These are phyloP conservation scores for Emmonsiellopsis sp. DNA, from an alignment of 2,329 filamentous ascomycete species.

Conservation along the genomic window DNA sequence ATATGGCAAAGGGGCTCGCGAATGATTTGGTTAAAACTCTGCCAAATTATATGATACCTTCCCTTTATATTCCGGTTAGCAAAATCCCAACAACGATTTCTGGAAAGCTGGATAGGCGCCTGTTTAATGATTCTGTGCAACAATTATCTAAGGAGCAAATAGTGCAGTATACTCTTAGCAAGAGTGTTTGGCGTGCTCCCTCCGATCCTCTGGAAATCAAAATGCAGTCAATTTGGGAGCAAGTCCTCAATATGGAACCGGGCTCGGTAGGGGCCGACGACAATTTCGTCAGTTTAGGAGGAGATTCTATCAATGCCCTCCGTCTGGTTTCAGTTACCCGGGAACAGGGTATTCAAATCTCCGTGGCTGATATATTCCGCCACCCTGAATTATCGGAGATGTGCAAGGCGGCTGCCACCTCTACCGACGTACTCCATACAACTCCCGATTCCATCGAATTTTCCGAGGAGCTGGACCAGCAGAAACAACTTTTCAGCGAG, in stretches of 20 bases:
- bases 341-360: constrained; percentile 29
- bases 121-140: constrained; percentile 32
- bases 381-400: constrained; percentile 35
- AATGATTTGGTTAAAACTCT: constrained; percentile 45
- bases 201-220: constrained; percentile 19
- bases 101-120: constrained; percentile 60
- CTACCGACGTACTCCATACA: background rate
- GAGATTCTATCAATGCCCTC: constrained; percentile 41
- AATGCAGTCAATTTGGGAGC: constrained; percentile 30
- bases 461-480: background rate
- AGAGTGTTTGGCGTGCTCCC: constrained; percentile 13
- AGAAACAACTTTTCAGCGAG: constrained; percentile 2
- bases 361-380: constrained; percentile 36
- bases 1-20: constrained; percentile 6
- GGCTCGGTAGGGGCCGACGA: constrained; percentile 34
- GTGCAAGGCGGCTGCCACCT: constrained; percentile 24
- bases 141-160: constrained; percentile 7
- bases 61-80: constrained; percentile 60
- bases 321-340: constrained; percentile 34
- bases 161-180: constrained; percentile 7
- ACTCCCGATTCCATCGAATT: background rate
- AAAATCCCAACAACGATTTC: constrained; percentile 61
- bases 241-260: constrained; percentile 27
- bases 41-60: constrained; percentile 71
- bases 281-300: constrained; percentile 38